These are phyloP conservation scores for Euphorbia peplus DNA, from an alignment of 345 rosid genomes.

Conservation along the genomic window DNA sequence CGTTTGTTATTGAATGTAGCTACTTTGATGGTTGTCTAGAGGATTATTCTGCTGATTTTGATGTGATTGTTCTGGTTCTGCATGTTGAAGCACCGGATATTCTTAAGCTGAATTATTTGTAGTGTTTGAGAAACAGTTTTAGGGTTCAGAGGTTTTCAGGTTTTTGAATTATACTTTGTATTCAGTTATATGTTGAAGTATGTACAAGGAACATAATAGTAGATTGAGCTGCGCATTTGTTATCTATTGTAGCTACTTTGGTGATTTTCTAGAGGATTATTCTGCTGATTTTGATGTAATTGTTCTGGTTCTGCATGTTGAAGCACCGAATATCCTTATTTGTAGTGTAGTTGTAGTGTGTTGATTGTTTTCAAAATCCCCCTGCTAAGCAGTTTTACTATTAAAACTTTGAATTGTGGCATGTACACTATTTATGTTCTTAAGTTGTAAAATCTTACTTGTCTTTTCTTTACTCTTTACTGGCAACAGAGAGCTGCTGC, in stretches of 20 bases:
- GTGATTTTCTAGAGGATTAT: not conserved
- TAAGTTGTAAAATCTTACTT: not conserved
- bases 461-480: conserved; percentile 5
- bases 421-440: not conserved
- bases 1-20: not conserved
- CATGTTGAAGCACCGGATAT: not conserved
- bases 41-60: not conserved
- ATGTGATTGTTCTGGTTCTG: not conserved
- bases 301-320: not conserved
- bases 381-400: not conserved
- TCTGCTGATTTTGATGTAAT: not conserved
- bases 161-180: too few species aligned
- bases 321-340: not conserved
- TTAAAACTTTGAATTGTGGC: conserved; percentile 3
- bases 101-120: not conserved
- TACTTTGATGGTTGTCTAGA: not conserved
- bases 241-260: not conserved
- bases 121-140: not conserved
- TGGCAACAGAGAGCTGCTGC: conserved; percentile 83
- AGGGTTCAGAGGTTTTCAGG: not conserved
- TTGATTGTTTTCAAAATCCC: not conserved
- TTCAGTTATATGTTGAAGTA: not conserved
- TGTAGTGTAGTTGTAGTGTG: not conserved
- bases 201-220: not conserved
- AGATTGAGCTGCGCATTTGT: not conserved